Evolutionary conservation across 2,329 filamentous ascomycete species (phyloP).

Genomic region (Periglandula ipomoeae): DNA sequence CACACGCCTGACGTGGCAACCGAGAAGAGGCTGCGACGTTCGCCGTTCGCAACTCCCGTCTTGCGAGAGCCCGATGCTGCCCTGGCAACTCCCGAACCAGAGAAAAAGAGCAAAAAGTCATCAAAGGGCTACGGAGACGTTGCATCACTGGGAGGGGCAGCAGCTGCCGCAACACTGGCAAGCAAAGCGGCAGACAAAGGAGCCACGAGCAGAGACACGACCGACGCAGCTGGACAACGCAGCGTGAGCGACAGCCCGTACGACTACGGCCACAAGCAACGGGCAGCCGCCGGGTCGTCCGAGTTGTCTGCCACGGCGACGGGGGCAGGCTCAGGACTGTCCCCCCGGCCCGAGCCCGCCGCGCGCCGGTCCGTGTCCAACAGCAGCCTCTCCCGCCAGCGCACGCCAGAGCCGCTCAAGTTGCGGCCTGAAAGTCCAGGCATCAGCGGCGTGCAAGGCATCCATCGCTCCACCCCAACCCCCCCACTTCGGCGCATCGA

Average conservation of each 20-base stretch:
- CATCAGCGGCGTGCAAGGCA: conserved; percentile 29
- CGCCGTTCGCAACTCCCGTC: conserved; percentile 28
- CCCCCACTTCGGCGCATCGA: conserved; percentile 64
- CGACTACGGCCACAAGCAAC: background rate
- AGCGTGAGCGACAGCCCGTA: conserved; percentile 8
- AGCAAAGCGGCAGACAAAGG: background rate
- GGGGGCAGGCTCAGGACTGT: background rate
- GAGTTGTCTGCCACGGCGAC: background rate
- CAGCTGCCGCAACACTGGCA: background rate
- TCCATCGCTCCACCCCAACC: conserved; percentile 31
- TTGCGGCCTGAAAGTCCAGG: conserved; percentile 57
- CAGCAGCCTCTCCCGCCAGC: conserved; percentile 34
- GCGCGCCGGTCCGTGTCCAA: conserved; percentile 41
- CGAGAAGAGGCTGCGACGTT: conserved; percentile 21
- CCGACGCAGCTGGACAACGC: conserved; percentile 9
- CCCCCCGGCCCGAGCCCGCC: conserved; percentile 14
- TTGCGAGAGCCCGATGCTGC: conserved; percentile 29
- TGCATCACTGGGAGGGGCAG: conserved; percentile 1
- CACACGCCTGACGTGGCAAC: conserved; percentile 19
- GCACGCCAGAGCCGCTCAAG: conserved; percentile 43
- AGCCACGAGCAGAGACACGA: background rate
- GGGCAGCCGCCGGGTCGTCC: conserved; percentile 4
- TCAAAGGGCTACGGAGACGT: conserved; percentile 22
- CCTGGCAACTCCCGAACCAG: conserved; percentile 33
- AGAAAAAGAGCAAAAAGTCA: conserved; percentile 25